Percentiles rank a stretch among this genome's conserved stretches.
Conservation (phyloP, 352 stramenopile genomes). For the Phytopythium vexans region DNA sequence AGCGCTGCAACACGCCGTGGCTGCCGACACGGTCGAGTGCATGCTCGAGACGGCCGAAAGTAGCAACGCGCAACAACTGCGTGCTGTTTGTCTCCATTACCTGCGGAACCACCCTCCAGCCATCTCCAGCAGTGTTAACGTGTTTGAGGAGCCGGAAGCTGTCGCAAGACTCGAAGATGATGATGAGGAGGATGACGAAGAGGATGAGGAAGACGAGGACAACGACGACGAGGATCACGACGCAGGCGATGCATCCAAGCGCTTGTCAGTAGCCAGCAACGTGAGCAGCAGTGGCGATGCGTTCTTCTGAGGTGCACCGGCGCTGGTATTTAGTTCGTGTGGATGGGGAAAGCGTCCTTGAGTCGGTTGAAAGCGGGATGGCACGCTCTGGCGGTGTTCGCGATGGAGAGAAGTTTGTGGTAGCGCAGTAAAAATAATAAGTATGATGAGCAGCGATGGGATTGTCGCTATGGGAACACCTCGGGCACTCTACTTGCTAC, state of each 20-base stretch:
- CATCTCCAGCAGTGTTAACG: constrained; percentile 3
- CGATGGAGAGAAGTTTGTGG: too few species aligned
- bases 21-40: constrained; percentile 80
- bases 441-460: too few species aligned
- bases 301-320: not conserved
- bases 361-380: too few species aligned
- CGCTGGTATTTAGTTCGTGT: not conserved
- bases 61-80: constrained; percentile 90
- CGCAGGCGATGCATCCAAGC: constrained; percentile 11
- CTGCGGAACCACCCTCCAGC: constrained; percentile 72
- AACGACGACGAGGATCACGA: constrained; percentile 7
- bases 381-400: too few species aligned
- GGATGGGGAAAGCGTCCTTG: too few species aligned
- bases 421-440: too few species aligned
- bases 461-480: too few species aligned
- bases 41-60: constrained; percentile 88
- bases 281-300: not conserved
- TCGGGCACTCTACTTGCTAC: not conserved
- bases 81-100: constrained; percentile 91
- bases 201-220: constrained; percentile 4
- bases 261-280: not conserved
- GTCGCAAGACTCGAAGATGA: constrained; percentile 1
- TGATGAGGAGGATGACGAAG: constrained; percentile 7
- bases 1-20: constrained; percentile 79
- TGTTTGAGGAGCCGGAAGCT: constrained; percentile 6